These are phyloP conservation scores for Saturnispora sanitii DNA, from an alignment of 805 yeast genomes.

Conservation along the genomic window DNA sequence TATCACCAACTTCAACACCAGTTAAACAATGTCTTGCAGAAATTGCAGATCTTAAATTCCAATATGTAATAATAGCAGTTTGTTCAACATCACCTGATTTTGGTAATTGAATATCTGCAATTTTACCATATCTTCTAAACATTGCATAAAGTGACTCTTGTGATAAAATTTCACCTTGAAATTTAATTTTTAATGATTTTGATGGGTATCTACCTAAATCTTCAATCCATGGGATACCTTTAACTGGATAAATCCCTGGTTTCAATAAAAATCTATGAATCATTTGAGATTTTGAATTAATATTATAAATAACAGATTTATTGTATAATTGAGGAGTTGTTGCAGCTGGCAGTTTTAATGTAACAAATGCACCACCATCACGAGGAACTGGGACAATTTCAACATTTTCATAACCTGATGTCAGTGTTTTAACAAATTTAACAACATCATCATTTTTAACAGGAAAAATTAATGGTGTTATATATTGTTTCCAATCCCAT, in stretches of 20 bases:
- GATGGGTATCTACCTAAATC: slow-evolving; percentile 77
- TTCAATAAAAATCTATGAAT: slow-evolving; percentile 29
- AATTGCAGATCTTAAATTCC: slow-evolving; percentile 55
- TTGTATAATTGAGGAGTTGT: slow-evolving; percentile 15
- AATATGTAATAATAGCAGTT: slow-evolving; percentile 46
- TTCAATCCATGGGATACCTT: slow-evolving; percentile 95
- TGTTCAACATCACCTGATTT: slow-evolving; percentile 40
- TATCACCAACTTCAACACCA: slow-evolving; percentile 56
- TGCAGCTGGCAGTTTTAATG: slow-evolving; percentile 50
- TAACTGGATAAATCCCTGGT: slow-evolving; percentile 60
- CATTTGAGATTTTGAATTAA: slow-evolving; percentile 9
- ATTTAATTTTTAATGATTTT: slow-evolving; percentile 49
- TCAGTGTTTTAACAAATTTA: slow-evolving; percentile 24
- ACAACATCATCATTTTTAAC: slow-evolving; percentile 29
- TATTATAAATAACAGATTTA: slow-evolving; percentile 14
- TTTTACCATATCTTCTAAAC: slow-evolving; percentile 80
- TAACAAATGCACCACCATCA: slow-evolving; percentile 93
- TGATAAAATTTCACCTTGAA: slow-evolving; percentile 65
- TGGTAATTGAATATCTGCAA: slow-evolving; percentile 59
- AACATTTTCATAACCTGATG: slow-evolving; percentile 29
- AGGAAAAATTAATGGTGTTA: slow-evolving; percentile 31
- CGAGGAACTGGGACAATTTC: slow-evolving; percentile 61
- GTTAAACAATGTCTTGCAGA: slow-evolving; percentile 87
- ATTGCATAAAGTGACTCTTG: slow-evolving; percentile 73
- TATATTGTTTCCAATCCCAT: slow-evolving; percentile 39